Evolutionary conservation across 2,329 filamentous ascomycete species (phyloP).

Genomic region (Fusarium sp.): DNA sequence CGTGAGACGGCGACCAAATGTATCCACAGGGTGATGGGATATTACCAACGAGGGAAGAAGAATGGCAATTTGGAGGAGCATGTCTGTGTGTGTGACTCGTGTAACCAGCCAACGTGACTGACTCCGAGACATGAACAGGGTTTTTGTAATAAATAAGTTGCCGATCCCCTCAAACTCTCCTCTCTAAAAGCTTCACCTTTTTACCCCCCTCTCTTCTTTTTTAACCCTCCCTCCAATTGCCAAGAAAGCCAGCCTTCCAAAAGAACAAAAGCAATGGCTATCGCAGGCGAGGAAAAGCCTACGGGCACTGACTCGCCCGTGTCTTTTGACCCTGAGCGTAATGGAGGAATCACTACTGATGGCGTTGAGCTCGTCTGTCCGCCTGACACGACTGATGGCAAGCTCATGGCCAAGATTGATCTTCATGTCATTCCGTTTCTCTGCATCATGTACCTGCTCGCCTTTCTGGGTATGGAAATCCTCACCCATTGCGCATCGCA

Average conservation of each 20-base stretch:
- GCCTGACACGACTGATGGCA: constrained; percentile 69
- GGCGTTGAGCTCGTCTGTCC: constrained; percentile 54
- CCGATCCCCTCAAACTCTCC: neutral
- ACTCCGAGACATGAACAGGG: constrained; percentile 26
- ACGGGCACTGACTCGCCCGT: constrained; percentile 33
- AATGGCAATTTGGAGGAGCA: neutral
- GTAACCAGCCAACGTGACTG: constrained; percentile 14
- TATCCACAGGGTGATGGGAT: constrained; percentile 19
- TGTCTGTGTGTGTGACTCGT: constrained; percentile 13
- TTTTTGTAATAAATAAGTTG: neutral
- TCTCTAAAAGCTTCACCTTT: neutral
- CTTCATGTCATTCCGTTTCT: constrained; percentile 77
- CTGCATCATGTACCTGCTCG: constrained; percentile 76
- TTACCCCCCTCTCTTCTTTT: neutral
- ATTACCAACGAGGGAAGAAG: constrained; percentile 9
- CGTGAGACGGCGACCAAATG: neutral
- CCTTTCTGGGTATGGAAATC: constrained; percentile 65
- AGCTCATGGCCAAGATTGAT: constrained; percentile 77
- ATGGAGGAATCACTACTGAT: constrained; percentile 18
- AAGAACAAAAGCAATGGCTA: constrained; percentile 27
- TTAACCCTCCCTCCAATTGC: neutral
- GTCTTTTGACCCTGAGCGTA: constrained; percentile 38
- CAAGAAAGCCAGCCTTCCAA: neutral
- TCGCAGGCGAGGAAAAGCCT: constrained; percentile 29
- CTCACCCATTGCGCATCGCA: neutral